These are phyloP conservation scores for Podaxis rugospora DNA, from an alignment of 768 basidiomycete species.

Conservation along the genomic window DNA sequence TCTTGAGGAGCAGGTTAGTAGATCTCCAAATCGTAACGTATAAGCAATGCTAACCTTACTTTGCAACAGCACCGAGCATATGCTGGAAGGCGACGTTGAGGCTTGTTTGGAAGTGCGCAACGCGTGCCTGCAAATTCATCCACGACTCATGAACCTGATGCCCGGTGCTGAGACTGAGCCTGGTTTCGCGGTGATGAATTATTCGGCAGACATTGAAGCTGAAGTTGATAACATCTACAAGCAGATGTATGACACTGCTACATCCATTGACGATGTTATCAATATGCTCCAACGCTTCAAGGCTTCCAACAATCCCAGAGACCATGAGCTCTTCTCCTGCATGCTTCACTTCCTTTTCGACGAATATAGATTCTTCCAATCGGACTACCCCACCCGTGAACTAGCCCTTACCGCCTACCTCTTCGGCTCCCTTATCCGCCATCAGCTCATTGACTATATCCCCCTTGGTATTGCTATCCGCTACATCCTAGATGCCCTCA, in stretches of 20 bases:
- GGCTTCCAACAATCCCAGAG: constrained; percentile 73
- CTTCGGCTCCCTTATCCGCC: constrained; percentile 94
- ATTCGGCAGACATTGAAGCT: constrained; percentile 82
- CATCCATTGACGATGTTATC: constrained; percentile 93
- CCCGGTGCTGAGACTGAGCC: constrained; percentile 87
- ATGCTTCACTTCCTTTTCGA: constrained; percentile 99
- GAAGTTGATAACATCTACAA: constrained; percentile 97
- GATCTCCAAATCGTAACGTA: neutral
- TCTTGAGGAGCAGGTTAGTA: constrained; percentile 77
- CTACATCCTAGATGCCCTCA: constrained; percentile 91
- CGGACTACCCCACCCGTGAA: constrained; percentile 91
- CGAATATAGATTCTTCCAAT: constrained; percentile 99
- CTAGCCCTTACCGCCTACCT: constrained; percentile 94
- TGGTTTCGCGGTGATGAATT: constrained; percentile 84
- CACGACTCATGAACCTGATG: constrained; percentile 89
- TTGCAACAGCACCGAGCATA: constrained; percentile 55
- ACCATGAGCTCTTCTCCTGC: constrained; percentile 98
- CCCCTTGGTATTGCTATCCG: constrained; percentile 95
- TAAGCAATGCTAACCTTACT: neutral
- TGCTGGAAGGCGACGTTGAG: constrained; percentile 76
- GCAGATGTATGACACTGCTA: constrained; percentile 96
- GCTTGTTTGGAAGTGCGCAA: constrained; percentile 91
- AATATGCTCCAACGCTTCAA: constrained; percentile 83
- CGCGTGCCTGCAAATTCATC: constrained; percentile 90
- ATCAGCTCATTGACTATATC: constrained; percentile 88